Evolutionary conservation across 1,284 basidiomycete genomes (phyloP), one percentile per base, ranked within the genome.

Genomic region (Microbotryum intermedium): DNA sequence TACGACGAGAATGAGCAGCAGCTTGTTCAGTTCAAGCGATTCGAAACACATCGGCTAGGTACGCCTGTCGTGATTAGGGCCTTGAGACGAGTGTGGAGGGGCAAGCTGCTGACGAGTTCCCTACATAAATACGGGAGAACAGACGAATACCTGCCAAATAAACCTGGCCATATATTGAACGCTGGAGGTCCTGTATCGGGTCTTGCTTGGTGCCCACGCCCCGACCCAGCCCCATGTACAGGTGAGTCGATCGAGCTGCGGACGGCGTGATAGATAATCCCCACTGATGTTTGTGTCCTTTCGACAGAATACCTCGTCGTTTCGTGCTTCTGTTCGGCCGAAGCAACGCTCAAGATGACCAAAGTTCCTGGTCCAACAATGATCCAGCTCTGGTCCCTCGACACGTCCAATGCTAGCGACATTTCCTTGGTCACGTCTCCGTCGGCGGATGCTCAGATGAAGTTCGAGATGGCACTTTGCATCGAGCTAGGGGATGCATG

Each of bases 131-230:
- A 39, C 18, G 13, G 1, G 10, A 39, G 4, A 18, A 13, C 62
- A 73, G 73, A 69, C 44, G 39, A 67, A 13, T 59, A 64, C 43
- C 21, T 71, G 6, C 64, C 69, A 4, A 29, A 60, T n/a, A 71
- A 72, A 49, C 69, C 79, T 30, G 78, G 83, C 0, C 80, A 85
- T 64, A 76, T 90, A 0, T 85, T 94, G 74, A 87, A 85, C 64
- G 85, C 86, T 0, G 92, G 92, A 2, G 85, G 84, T 3, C 86
- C 88, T 0, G 86, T 89, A 18, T 90, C 87, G 84, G 87, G 83
- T 0, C 72, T 93, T 21, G 89, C 92, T 69, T 95, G 91, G 90
- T 90, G 89, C 72, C 90, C 91, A 1, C 83, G 84, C 21, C 80
- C 86, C 61, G 77, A 80, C 26, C 76, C 79, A 28, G 83, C 58